Evolutionary conservation across 2,329 filamentous ascomycete species (phyloP).

Genomic region (Dichotomopilus funicola): DNA sequence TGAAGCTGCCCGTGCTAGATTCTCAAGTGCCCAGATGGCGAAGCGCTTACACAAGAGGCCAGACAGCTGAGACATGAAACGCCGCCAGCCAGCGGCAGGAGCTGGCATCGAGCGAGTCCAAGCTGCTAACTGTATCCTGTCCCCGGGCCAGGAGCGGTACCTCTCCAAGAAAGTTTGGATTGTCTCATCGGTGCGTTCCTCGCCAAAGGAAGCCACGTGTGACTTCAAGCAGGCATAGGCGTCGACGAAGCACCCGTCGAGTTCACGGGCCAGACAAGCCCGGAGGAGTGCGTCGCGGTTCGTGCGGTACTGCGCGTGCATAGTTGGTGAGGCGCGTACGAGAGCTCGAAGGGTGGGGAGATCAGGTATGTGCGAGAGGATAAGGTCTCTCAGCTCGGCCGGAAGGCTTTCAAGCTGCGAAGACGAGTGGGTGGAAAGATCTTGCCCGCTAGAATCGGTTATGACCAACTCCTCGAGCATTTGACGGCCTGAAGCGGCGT

Average conservation of each 20-base stretch:
- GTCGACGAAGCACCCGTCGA: neutral
- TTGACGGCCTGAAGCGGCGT: neutral
- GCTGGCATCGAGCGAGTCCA: neutral
- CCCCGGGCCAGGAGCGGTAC: neutral
- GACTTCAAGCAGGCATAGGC: constrained; percentile 1
- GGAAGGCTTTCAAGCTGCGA: neutral
- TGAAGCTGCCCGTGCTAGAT: neutral
- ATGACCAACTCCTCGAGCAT: neutral
- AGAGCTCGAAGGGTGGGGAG: neutral
- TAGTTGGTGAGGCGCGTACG: neutral
- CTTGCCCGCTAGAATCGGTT: neutral
- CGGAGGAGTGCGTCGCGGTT: neutral
- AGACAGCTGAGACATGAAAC: neutral
- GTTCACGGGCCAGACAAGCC: neutral
- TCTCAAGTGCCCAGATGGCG: neutral
- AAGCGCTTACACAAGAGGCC: neutral
- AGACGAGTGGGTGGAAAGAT: neutral
- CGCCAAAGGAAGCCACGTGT: neutral
- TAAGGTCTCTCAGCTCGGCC: neutral
- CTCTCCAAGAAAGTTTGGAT: neutral
- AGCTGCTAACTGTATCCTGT: neutral
- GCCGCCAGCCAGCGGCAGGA: neutral
- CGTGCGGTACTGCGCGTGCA: neutral
- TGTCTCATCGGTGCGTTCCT: neutral
- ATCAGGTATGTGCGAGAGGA: neutral